Evolutionary conservation across 1,284 basidiomycete genomes (phyloP).

Genomic region (Xerocomus nothofagi): DNA sequence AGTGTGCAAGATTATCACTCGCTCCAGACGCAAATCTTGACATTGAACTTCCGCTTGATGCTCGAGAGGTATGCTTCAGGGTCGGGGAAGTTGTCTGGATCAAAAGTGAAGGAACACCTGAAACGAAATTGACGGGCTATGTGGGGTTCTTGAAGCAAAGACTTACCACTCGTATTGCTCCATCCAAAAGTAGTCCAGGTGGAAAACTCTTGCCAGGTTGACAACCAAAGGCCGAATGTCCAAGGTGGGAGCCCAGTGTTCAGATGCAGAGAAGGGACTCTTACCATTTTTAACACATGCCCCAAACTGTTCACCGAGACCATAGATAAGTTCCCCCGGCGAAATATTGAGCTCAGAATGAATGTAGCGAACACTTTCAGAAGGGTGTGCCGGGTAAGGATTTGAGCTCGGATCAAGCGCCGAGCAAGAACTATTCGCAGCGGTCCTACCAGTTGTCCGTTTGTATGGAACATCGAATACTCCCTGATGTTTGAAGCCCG

Average conservation of each 20-base stretch:
- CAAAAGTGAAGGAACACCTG: conserved; percentile 76
- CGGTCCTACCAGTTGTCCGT: conserved; percentile 59
- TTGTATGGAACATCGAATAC: conserved; percentile 64
- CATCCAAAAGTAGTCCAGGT: conserved; percentile 82
- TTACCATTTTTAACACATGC: conserved; percentile 74
- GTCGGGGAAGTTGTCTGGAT: conserved; percentile 74
- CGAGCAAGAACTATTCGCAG: conserved; percentile 61
- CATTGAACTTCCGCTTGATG: conserved; percentile 68
- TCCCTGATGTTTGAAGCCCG: conserved; percentile 61
- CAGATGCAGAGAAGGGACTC: conserved; percentile 9
- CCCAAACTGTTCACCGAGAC: conserved; percentile 72
- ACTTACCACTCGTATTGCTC: conserved; percentile 71
- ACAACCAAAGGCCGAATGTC: conserved; percentile 77
- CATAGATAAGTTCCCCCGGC: conserved; percentile 72
- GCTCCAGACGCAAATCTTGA: conserved; percentile 78
- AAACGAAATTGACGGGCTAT: background rate
- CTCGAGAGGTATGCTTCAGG: conserved; percentile 64
- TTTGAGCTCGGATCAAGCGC: conserved; percentile 58
- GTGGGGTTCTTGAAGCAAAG: background rate
- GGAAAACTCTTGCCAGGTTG: conserved; percentile 73
- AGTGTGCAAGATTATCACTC: conserved; percentile 23
- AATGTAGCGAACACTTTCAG: conserved; percentile 50
- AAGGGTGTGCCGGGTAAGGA: conserved; percentile 46
- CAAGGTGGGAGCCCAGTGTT: conserved; percentile 52
- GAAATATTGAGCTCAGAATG: conserved; percentile 68